These are phyloP conservation scores for Emydomyces testavorans DNA, from an alignment of 2,329 filamentous ascomycete species.

Conservation along the genomic window DNA sequence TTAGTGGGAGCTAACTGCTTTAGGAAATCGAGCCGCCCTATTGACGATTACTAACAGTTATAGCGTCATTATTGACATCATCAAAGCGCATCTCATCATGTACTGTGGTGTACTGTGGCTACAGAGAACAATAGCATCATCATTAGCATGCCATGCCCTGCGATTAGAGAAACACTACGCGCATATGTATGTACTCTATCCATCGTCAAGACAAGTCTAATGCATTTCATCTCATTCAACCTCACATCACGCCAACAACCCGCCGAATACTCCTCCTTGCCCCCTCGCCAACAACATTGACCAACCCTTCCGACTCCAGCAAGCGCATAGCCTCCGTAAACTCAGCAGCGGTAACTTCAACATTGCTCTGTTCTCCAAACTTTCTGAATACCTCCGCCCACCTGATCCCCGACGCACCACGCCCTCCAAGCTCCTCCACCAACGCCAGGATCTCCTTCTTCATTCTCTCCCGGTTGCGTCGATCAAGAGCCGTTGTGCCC, in stretches of 20 bases:
- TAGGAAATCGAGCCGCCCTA: too few species aligned
- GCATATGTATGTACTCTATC: too few species aligned
- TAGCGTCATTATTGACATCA: not conserved
- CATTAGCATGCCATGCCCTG: not conserved
- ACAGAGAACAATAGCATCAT: too few species aligned
- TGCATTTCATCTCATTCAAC: not conserved
- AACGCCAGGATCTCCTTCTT: constrained; percentile 64
- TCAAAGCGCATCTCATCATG: too few species aligned
- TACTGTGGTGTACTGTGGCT: too few species aligned
- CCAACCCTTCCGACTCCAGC: constrained; percentile 71
- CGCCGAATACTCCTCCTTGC: constrained; percentile 69
- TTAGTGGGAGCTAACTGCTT: not conserved
- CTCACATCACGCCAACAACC: constrained; percentile 46
- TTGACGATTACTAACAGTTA: too few species aligned
- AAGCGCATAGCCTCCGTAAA: constrained; percentile 70
- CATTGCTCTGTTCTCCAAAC: constrained; percentile 58
- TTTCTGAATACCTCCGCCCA: constrained; percentile 67
- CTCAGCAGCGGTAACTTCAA: constrained; percentile 62
- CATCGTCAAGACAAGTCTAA: not conserved
- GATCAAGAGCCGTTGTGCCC: constrained; percentile 80
- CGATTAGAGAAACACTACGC: too few species aligned
- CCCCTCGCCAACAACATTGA: constrained; percentile 76
- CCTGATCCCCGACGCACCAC: constrained; percentile 54
- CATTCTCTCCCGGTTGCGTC: constrained; percentile 69
- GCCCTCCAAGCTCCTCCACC: constrained; percentile 67